Percentiles rank a stretch among this genome's conserved stretches.
Conservation (phyloP, 441 rosid species). For the Arabidopsis lyrata region DNA sequence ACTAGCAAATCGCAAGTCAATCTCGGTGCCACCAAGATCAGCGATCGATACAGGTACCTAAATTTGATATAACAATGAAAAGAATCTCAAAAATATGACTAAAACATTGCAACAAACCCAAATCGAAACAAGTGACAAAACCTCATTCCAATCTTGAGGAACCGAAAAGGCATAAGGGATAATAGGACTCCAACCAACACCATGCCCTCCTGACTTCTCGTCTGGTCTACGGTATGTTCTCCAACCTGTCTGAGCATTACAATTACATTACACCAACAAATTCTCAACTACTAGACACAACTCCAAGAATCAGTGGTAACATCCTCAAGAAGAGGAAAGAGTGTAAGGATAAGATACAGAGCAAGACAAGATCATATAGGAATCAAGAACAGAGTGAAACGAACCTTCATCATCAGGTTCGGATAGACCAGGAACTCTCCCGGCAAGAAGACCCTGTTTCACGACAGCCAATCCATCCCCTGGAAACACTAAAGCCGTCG, state of each 20-base stretch:
- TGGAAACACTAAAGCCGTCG: slow-evolving; percentile 55
- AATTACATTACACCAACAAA: slow-evolving; percentile 38
- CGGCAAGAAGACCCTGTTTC: slow-evolving; percentile 91
- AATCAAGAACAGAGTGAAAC: slow-evolving; percentile 36
- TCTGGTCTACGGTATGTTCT: slow-evolving; percentile 94
- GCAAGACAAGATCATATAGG: background rate
- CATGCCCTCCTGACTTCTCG: slow-evolving; percentile 99
- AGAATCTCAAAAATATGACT: background rate
- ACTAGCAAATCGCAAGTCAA: slow-evolving; percentile 86
- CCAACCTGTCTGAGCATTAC: slow-evolving; percentile 92
- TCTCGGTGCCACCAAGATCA: slow-evolving; percentile 97
- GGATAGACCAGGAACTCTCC: slow-evolving; percentile 90
- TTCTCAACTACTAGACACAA: background rate
- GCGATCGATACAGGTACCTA: slow-evolving; percentile 98
- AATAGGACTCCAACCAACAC: slow-evolving; percentile 98
- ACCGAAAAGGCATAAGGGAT: slow-evolving; percentile 81
- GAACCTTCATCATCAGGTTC: slow-evolving; percentile 92
- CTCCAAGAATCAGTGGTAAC: background rate
- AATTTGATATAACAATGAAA: background rate
- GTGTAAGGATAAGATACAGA: background rate
- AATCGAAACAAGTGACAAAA: slow-evolving; percentile 16
- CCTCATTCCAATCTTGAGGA: slow-evolving; percentile 93
- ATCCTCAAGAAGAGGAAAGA: background rate
- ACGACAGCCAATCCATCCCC: slow-evolving; percentile 77
- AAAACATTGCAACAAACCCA: background rate